phyloP scores from a whole-genome alignment of 768 basidiomycete genomes.

The Lentinula raphanica region DNA sequence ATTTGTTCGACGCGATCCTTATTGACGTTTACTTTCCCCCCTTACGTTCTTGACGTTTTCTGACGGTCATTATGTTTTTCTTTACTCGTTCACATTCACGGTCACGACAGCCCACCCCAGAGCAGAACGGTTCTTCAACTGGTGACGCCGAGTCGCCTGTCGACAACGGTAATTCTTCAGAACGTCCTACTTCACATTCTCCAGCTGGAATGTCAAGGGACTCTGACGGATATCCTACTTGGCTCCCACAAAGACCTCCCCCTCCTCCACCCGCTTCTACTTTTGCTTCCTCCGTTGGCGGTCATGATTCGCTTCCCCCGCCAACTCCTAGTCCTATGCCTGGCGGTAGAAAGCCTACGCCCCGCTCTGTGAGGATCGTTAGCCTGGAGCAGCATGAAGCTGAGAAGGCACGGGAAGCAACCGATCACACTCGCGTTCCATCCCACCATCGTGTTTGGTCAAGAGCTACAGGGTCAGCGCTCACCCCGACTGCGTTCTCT shows the following conservation, averaged over 20 bases:
- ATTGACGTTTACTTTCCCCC: slow-evolving; percentile 2
- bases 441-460: slow-evolving; percentile 52
- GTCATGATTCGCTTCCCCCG: slow-evolving; percentile 13
- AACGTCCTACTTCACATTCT: slow-evolving; percentile 26
- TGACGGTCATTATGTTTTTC: slow-evolving; percentile 20
- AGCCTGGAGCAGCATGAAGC: slow-evolving; percentile 52
- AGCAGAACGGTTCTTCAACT: slow-evolving; percentile 19
- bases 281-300: slow-evolving; percentile 51
- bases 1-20: slow-evolving; percentile 12
- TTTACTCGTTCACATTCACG: slow-evolving; percentile 24
- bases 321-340: slow-evolving; percentile 16
- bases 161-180: slow-evolving; percentile 10
- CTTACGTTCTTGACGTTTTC: slow-evolving; percentile 13
- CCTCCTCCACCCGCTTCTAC: slow-evolving; percentile 74
- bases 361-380: slow-evolving; percentile 78
- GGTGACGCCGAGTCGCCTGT: slow-evolving; percentile 14
- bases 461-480: slow-evolving; percentile 42
- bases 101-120: slow-evolving; percentile 32
- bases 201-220: slow-evolving; percentile 33
- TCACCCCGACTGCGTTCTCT: slow-evolving; percentile 24
- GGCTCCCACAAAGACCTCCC: slow-evolving; percentile 76
- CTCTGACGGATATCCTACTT: slow-evolving; percentile 75
- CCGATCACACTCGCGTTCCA: slow-evolving; percentile 42
- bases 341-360: slow-evolving; percentile 73
- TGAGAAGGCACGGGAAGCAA: slow-evolving; percentile 40